Evolutionary conservation across 139 green algal species (phyloP).

Genomic region (Spirogloea muscicola): DNA sequence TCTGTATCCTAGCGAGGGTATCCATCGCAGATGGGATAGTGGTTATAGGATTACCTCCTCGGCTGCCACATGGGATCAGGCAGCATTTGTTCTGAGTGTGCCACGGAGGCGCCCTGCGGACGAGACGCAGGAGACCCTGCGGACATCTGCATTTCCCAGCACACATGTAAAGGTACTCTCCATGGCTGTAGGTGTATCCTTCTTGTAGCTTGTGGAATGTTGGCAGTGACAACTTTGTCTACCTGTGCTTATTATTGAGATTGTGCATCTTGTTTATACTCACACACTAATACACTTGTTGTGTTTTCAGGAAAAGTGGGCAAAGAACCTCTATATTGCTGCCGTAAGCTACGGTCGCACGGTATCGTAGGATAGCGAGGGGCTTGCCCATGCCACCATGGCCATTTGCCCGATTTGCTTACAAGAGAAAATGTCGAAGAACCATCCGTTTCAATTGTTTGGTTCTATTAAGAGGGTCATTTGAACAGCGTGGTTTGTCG

Average conservation of each 20-base stretch:
- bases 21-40: constrained; percentile 92
- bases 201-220: too few relatives aligned
- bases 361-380: constrained; percentile 62
- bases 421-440: too few relatives aligned
- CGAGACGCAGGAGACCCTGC: constrained; percentile 96
- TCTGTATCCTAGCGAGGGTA: constrained; percentile 95
- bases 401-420: too few relatives aligned
- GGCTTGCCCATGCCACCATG: too few relatives aligned
- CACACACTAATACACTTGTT: not conserved
- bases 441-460: too few relatives aligned
- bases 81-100: constrained; percentile 77
- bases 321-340: constrained; percentile 97
- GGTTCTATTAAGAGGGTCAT: too few relatives aligned
- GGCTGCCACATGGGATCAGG: constrained; percentile 90
- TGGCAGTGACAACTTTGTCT: not conserved
- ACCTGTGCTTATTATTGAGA: not conserved
- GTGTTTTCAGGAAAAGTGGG: constrained; percentile 84
- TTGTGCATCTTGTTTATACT: constrained; percentile 1
- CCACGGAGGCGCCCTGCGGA: constrained; percentile 79
- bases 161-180: constrained; percentile 89
- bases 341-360: constrained; percentile 92
- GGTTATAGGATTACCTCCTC: constrained; percentile 95
- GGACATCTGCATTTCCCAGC: constrained; percentile 88
- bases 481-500: too few relatives aligned
- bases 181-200: not conserved